Evolutionary conservation across 2,329 filamentous ascomycete genomes (phyloP).

Genomic region (Penicillium italicum): DNA sequence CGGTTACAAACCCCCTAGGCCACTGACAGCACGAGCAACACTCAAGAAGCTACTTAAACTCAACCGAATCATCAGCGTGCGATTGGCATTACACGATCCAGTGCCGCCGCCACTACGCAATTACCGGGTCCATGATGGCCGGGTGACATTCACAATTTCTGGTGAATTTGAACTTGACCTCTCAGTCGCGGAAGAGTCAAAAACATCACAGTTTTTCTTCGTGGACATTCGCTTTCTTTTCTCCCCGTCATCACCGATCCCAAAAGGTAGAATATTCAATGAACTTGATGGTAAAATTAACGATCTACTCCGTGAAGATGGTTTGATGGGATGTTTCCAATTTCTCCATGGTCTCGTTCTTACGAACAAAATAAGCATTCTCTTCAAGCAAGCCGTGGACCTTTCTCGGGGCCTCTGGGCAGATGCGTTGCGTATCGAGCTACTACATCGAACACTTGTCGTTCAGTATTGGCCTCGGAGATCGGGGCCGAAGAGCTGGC

Average conservation of each 20-base stretch:
- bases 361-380: slow-evolving; percentile 83
- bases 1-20: slow-evolving; percentile 70
- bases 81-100: slow-evolving; percentile 79
- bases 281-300: slow-evolving; percentile 72
- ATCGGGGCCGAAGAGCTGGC: slow-evolving; percentile 76
- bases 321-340: slow-evolving; percentile 75
- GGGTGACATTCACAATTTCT: slow-evolving; percentile 79
- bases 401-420: slow-evolving; percentile 72
- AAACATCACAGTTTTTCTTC: slow-evolving; percentile 83
- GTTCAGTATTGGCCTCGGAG: slow-evolving; percentile 86
- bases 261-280: slow-evolving; percentile 58
- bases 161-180: slow-evolving; percentile 91
- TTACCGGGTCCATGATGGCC: slow-evolving; percentile 77
- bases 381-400: slow-evolving; percentile 71
- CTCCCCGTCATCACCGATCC: slow-evolving; percentile 63
- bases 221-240: slow-evolving; percentile 88
- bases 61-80: slow-evolving; percentile 76
- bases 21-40: slow-evolving; percentile 67
- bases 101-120: slow-evolving; percentile 74
- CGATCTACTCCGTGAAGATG: slow-evolving; percentile 62
- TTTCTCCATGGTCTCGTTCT: slow-evolving; percentile 83
- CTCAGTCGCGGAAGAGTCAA: slow-evolving; percentile 81
- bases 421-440: slow-evolving; percentile 71
- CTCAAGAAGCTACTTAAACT: slow-evolving; percentile 73
- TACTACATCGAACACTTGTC: slow-evolving; percentile 74